Conservation (phyloP, 1,284 basidiomycete genomes). For the Cutaneotrichosporon cavernicola region DNA sequence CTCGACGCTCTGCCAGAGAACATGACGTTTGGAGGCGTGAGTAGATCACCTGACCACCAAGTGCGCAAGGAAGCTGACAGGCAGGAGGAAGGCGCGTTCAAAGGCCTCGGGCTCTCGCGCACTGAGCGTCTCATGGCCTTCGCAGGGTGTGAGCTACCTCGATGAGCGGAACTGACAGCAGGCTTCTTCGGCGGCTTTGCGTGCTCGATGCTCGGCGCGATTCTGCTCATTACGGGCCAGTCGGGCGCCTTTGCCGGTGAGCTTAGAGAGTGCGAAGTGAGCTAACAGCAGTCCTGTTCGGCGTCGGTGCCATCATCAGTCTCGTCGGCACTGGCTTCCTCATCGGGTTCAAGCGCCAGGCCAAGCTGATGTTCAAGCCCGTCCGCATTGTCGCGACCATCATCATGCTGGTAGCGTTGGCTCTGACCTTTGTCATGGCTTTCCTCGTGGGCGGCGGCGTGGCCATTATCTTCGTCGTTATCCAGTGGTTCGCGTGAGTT, state of each 20-base stretch:
- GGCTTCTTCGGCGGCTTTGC: constrained; percentile 68
- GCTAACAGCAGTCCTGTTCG: constrained; percentile 68
- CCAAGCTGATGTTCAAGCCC: constrained; percentile 90
- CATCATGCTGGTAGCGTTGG: constrained; percentile 72
- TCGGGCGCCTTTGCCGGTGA: constrained; percentile 73
- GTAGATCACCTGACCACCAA: constrained; percentile 14
- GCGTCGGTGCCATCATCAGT: constrained; percentile 75
- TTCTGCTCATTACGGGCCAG: constrained; percentile 72
- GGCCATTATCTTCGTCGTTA: constrained; percentile 68
- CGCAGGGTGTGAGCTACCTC: constrained; percentile 62
- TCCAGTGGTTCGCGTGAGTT: constrained; percentile 61
- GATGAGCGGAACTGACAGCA: constrained; percentile 10
- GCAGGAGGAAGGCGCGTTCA: constrained; percentile 71
- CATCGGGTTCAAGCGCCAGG: constrained; percentile 75
- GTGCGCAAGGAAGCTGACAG: constrained; percentile 6
- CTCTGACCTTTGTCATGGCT: constrained; percentile 74
- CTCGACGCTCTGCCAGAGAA: constrained; percentile 19
- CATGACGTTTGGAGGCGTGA: constrained; percentile 42
- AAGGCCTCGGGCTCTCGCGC: constrained; percentile 69
- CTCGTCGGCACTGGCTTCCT: constrained; percentile 86
- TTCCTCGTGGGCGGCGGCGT: constrained; percentile 59
- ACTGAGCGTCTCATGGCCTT: constrained; percentile 82
- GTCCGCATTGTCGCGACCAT: constrained; percentile 80
- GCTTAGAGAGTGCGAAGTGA: constrained; percentile 40
- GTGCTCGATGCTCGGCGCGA: constrained; percentile 69